Base-by-base conservation (phyloP, 2,329 filamentous ascomycete genomes). In the Trichoderma atrobrunneum region DNA sequence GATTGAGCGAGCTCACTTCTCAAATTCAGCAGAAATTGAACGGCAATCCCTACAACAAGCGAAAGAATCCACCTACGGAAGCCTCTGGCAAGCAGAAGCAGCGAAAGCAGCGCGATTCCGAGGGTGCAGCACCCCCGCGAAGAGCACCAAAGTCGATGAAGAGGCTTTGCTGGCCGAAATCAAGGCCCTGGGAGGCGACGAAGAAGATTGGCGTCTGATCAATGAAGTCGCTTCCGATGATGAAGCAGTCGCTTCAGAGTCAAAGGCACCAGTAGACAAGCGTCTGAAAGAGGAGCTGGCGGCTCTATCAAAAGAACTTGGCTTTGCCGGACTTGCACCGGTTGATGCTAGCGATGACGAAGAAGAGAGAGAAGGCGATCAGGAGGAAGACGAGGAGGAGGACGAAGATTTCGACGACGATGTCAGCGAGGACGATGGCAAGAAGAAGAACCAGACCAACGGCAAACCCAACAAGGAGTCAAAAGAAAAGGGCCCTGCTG, bases 151-250 rank as follows among this genome's bases (percentile, higher is more conserved):
- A 12, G 77, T 79, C 28, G 79, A 79, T 26, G 75, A 79, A n/a
- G 81, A 82, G 36, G 78, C 80, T 14, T 81, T 92, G 5, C 81
- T 92, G 8, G 86, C 88, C 71, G 90, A 92, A 77, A 92, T 92
- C 73, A 84, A 86, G 74, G 88, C 88, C 16, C 82, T 92, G 2
- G 90, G 90, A 4, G 90, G 90, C 16, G 89, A 91, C 68, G 88
- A 92, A 79, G 85, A 88, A 56, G 90, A 92, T 74, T 79, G 91
- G 57, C 87, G 88, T 43, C 84, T 92, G 39, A 86, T 92, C 68
- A 87, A 85, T 56, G 88, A 87, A 72, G 81, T 84, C 14, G 81
- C 83, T 39, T 85, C 83, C 5, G 82, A 83, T 21, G 81, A 84
- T 71, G 81, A 82, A 65, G 81, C 78, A 24, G 76, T 78, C 56